Evolutionary conservation across 805 yeast genomes (phyloP).

Genomic region (Kluyveromyces dobzhanskii): DNA sequence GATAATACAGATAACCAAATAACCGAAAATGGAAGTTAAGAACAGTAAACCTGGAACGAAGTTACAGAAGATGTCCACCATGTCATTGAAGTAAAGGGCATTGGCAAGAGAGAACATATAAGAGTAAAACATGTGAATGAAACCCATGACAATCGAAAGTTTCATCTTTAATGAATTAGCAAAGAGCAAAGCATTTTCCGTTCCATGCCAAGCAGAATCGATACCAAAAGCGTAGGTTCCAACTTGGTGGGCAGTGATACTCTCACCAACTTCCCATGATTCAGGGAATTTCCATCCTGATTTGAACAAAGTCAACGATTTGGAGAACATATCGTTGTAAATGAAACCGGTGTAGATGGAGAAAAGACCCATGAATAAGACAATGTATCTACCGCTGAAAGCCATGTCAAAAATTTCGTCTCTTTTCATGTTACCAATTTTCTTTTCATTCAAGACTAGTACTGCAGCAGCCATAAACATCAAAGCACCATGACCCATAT

Average conservation of each 20-base stretch:
- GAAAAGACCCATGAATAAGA: constrained; percentile 61
- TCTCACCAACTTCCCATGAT: constrained; percentile 41
- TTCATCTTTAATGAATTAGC: constrained; percentile 74
- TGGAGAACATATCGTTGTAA: constrained; percentile 66
- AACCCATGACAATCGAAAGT: constrained; percentile 67
- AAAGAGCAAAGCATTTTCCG: constrained; percentile 62
- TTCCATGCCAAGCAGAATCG: constrained; percentile 75
- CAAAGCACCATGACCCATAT: constrained; percentile 68
- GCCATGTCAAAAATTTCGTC: constrained; percentile 79
- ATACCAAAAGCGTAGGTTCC: constrained; percentile 57
- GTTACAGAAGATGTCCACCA: constrained; percentile 61
- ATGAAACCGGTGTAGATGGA: constrained; percentile 69
- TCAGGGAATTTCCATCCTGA: constrained; percentile 67
- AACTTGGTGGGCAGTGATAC: constrained; percentile 38
- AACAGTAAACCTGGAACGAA: constrained; percentile 66
- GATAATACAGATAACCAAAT: constrained; percentile 53
- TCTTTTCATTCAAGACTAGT: constrained; percentile 47
- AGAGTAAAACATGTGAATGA: constrained; percentile 66
- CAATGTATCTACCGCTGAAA: constrained; percentile 58
- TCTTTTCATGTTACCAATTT: constrained; percentile 46
- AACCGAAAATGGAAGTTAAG: constrained; percentile 73
- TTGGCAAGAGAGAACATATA: constrained; percentile 61
- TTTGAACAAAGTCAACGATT: constrained; percentile 55
- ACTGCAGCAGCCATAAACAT: constrained; percentile 46
- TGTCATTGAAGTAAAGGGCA: constrained; percentile 46